phyloP scores from a whole-genome alignment of 257 asterid genomes.

The Anisodus tanguticus region DNA sequence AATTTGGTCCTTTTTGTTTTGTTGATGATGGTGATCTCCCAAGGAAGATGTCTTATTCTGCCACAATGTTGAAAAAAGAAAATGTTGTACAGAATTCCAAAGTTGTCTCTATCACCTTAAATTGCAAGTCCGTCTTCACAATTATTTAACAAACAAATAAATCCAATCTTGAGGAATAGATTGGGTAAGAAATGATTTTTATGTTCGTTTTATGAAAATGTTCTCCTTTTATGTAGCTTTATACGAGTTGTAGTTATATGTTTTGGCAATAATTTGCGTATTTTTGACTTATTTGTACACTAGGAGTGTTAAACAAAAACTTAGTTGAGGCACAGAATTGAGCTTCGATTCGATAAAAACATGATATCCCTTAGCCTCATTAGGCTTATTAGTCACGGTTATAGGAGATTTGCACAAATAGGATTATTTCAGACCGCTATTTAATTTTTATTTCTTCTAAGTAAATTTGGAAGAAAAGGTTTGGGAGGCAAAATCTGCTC shows the following conservation, averaged over 20 bases:
- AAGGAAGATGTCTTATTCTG: neutral
- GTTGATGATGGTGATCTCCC: neutral
- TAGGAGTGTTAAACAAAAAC: no score
- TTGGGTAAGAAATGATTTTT: neutral
- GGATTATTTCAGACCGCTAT: no score
- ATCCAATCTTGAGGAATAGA: conserved; percentile 18
- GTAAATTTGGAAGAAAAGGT: no score
- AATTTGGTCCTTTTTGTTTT: neutral
- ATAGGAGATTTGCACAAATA: no score
- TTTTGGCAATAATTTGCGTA: neutral
- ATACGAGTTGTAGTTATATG: no score
- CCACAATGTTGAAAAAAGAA: neutral
- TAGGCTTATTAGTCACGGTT: no score
- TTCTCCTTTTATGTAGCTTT: neutral
- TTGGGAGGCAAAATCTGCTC: no score
- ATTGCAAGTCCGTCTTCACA: conserved; percentile 16
- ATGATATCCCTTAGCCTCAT: no score
- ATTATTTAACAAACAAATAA: neutral
- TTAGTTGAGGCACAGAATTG: no score
- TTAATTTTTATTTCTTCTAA: no score
- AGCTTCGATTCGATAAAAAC: no score
- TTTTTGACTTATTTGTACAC: neutral
- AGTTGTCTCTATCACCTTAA: conserved; percentile 2
- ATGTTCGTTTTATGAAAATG: neutral
- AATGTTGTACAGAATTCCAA: neutral